These are phyloP conservation scores for Mycena sanguinolenta DNA, from an alignment of 768 basidiomycete genomes.

Conservation along the genomic window DNA sequence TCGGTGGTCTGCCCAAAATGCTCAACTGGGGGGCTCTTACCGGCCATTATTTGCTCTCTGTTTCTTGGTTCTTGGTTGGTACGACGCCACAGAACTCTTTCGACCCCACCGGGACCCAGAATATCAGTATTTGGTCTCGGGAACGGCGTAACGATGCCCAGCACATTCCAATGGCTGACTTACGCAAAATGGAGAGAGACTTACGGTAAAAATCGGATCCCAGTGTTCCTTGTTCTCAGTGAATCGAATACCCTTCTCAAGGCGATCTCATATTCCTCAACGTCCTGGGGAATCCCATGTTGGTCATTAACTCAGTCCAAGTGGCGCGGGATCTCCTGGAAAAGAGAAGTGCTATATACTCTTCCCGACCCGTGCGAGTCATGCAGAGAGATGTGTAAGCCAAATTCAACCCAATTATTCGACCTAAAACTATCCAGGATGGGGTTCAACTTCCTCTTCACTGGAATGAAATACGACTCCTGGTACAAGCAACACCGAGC, in stretches of 20 bases:
- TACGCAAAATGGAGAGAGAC: conserved; percentile 57
- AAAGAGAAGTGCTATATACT: conserved; percentile 67
- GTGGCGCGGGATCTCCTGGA: conserved; percentile 68
- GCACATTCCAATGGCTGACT: conserved; percentile 49
- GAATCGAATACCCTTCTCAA: conserved; percentile 36
- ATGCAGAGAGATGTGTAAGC: conserved; percentile 38
- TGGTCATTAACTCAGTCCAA: conserved; percentile 63
- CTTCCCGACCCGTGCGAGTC: conserved; percentile 57
- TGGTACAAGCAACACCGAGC: conserved; percentile 48
- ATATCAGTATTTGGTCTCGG: conserved; percentile 61
- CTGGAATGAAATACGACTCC: conserved; percentile 36
- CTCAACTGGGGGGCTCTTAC: neutral
- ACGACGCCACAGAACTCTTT: conserved; percentile 40
- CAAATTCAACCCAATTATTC: neutral
- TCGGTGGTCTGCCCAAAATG: neutral
- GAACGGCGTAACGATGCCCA: conserved; percentile 49
- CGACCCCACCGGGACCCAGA: conserved; percentile 70
- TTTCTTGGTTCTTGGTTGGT: neutral
- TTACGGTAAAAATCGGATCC: conserved; percentile 51
- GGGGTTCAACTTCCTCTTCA: conserved; percentile 38
- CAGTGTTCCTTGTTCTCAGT: neutral
- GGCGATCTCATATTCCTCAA: conserved; percentile 69
- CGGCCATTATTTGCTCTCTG: neutral
- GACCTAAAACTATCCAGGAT: conserved; percentile 16
- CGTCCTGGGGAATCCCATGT: conserved; percentile 61